Base-by-base conservation (phyloP, 2,329 filamentous ascomycete species). In the Sclerotinia borealis region DNA sequence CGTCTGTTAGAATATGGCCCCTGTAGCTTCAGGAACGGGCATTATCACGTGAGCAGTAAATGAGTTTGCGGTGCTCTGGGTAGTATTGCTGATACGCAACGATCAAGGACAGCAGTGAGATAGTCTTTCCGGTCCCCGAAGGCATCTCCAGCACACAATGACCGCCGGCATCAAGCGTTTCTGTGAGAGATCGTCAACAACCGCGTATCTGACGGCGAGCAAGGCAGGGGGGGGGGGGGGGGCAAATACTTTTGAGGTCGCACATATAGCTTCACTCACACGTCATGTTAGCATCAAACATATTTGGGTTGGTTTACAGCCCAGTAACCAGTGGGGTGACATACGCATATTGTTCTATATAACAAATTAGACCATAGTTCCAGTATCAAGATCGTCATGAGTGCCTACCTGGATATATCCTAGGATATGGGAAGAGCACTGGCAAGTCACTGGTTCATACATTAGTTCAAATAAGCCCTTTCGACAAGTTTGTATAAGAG, bases 71-170 rank as follows among this genome's bases (percentile, higher is more conserved):
- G 72, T 95, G 91, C 74, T 96, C 92, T 3, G 93, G 92, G 72
- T 93, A 93, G 75, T 93, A 88, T 75, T 95, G 91, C 77, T 99
- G 96, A 73, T 99, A 99, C 48, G 95, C 93, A 64, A 99, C 87
- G 72, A 99, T 99, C 70, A 99, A 84, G 0, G 95, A 97, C 50
- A 99, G 81, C 5, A 99, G 82, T 11, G 95, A 97, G 31, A 99
- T 91, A 0, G 95, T 99, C 81, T 99, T 99, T 66, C 95, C 95
- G 29, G 95, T 99, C 49, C 95, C 95, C 65, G 95, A 99, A 77
- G 95, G 95, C 95, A 99, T 99, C 79, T 99, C 95, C 71, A 99
- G 79, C 27, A 99, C 93, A 76, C 93, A 97, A 78, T 99, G 92
- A 66, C 95, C 96, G 59, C 91, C 91, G 25, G 89, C 90, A 82